Evolutionary conservation across 1,284 basidiomycete species (phyloP), one percentile per base, ranked within the genome.

Genomic region (Cryptococcus depauperatus): DNA sequence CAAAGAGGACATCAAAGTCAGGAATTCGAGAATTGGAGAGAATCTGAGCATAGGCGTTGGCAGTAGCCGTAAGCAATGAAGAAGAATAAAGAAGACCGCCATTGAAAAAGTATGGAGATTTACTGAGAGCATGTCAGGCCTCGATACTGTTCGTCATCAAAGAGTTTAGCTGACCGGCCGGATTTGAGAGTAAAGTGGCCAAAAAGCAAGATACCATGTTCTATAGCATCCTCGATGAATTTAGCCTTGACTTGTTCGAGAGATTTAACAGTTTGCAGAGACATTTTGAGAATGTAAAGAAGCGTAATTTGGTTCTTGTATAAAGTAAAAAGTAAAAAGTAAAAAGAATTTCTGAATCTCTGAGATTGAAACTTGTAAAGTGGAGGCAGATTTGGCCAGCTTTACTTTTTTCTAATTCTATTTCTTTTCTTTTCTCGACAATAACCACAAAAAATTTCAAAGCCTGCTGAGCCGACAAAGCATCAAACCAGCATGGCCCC

Each of bases 51-150:
- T 95, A 97, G 13, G 92, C 89, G n/a, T 78, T 75, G 7, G 90
- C 83, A 23, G 95, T 76, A 6, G 83, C 77, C 32, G 83, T 73
- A 29, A 98, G 79, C 33, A 93, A 81, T 1, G 81, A 78, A 0
- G 92, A 88, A 4, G 84, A 83, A 69, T 84, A 89, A 54, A 98
- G 76, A 10, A 87, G 76, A 8, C 89, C 88, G 1, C 89, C 88
- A 66, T 97, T 96, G 79, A 96, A 92, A 70, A 97, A 97, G 74
- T 97, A 97, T 1, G 93, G 93, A 11, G 91, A 95, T 47, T 79
- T 73, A 30, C 87, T 89, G 66, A 32, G 32, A n/a, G 40, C 14
- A 11, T 21, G 40, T n/a, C 13, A 29, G 26, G 13, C n/a, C 30
- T 11, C 10, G 16, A 19, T 14, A 10, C 7, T 26, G 22, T 10